Evolutionary conservation across 768 basidiomycete species (phyloP).

Genomic region (Cystoderma amianthinum): DNA sequence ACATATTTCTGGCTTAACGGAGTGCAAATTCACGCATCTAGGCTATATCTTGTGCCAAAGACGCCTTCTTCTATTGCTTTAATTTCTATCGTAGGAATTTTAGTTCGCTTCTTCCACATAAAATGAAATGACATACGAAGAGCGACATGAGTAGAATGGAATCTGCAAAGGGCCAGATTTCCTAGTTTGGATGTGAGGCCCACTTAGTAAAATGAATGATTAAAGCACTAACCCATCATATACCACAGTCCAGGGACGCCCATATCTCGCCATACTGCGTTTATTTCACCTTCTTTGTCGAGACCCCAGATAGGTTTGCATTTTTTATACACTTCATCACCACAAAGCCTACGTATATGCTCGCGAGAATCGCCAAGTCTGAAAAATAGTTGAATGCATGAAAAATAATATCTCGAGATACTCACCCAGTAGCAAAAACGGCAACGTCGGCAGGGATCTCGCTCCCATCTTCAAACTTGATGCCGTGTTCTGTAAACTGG

Average conservation of each 20-base stretch:
- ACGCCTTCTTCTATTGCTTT: conserved; percentile 14
- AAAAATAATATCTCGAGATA: neutral
- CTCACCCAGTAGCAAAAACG: conserved; percentile 54
- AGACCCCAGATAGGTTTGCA: conserved; percentile 59
- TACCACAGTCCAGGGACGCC: conserved; percentile 50
- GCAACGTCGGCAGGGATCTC: conserved; percentile 46
- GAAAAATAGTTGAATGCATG: neutral
- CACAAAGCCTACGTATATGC: conserved; percentile 36
- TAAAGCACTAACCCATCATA: conserved; percentile 41
- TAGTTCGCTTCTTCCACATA: neutral
- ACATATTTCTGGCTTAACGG: neutral
- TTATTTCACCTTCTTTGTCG: conserved; percentile 56
- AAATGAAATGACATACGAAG: conserved; percentile 40
- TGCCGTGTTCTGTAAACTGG: conserved; percentile 31
- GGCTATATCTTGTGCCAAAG: conserved; percentile 5
- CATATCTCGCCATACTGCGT: conserved; percentile 40
- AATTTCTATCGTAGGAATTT: conserved; percentile 6
- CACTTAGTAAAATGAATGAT: neutral
- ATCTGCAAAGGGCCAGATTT: conserved; percentile 41
- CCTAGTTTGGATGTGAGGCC: conserved; percentile 17
- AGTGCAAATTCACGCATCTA: neutral
- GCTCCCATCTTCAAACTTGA: conserved; percentile 42
- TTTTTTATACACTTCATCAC: conserved; percentile 32
- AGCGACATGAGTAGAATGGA: conserved; percentile 55
- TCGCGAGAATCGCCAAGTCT: conserved; percentile 39